Percentiles rank a stretch among this genome's conserved stretches.
These are phyloP conservation scores for Pythium scleroteichum DNA, from an alignment of 352 stramenopile genomes.

Conservation along the genomic window DNA sequence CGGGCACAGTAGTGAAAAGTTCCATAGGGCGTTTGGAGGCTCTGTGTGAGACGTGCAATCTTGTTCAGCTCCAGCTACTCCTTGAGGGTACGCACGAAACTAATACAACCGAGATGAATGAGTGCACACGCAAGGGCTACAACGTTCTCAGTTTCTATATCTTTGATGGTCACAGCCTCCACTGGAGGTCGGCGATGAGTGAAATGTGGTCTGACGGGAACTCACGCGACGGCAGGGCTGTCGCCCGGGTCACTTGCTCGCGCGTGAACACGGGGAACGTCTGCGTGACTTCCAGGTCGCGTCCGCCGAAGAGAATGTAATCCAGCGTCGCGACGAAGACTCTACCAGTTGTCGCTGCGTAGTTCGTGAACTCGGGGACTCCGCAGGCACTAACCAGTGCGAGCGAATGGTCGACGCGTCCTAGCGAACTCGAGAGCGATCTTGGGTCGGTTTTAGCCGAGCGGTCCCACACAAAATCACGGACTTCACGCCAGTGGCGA, in stretches of 20 bases:
- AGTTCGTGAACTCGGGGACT: constrained; percentile 74
- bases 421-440: not conserved
- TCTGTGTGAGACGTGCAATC: too few species aligned
- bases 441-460: not conserved
- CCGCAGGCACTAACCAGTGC: constrained; percentile 48
- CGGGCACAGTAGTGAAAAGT: too few species aligned
- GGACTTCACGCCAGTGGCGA: constrained; percentile 52
- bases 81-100: too few species aligned
- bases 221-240: constrained; percentile 60
- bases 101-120: too few species aligned
- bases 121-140: too few species aligned
- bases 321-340: constrained; percentile 71
- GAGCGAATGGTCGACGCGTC: constrained; percentile 34
- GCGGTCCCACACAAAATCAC: constrained; percentile 51
- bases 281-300: constrained; percentile 40
- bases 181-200: constrained; percentile 67
- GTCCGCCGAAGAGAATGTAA: constrained; percentile 56
- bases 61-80: too few species aligned
- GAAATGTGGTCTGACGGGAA: constrained; percentile 83
- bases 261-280: constrained; percentile 63
- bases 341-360: constrained; percentile 25
- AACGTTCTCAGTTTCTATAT: not conserved
- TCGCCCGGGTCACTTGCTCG: constrained; percentile 54
- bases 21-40: too few species aligned
- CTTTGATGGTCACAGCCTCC: constrained; percentile 14